Evolutionary conservation across 371 early-diverging fungal genomes (phyloP), one percentile per base, ranked within the genome.

Genomic region (Mucor sp.): DNA sequence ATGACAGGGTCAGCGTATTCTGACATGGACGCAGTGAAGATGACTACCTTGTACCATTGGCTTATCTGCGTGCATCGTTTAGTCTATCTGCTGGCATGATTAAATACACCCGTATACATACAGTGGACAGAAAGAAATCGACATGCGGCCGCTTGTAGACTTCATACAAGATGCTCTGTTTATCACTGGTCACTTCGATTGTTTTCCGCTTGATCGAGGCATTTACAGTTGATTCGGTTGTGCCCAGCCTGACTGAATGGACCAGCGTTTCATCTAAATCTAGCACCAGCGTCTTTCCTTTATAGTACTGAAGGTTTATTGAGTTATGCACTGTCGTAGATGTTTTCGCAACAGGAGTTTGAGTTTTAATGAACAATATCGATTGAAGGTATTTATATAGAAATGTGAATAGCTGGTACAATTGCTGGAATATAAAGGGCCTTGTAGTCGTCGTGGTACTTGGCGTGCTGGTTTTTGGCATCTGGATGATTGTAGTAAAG

Each of bases 1-100:
- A 98, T 95, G 14, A 99, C 97, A 7, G 98, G 97, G 71, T 96
- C 95, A 14, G 97, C 99, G 71, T 99, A 99, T 81, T 98, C 96
- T 15, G 95, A 86, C 90, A 98, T 89, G n/a, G 94, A 94, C 4
- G 99, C 98, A 0, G 99, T 99, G 80, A 95, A 99, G n/a, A 99
- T 91, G 28, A 97, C 94, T 14, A 99, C 85, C 62, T 93, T 91
- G 87, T 96, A 99, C 97, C 97, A 97, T 74, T 95, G 91, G 66
- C 89, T 83, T 64, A 96, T 95, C 92, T 92, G 25, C 30, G 32
- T 11, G 30, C 32, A 28, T 19, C 28, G 23, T 32, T 63, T 17
- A 6, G 17, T 56, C 6, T 11, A n/a, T 23, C 37, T 50, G 27
- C 14, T 23, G 19, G 23, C 23, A 14, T 50, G 23, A 14, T 27